These are phyloP conservation scores for Saksenaea oblongispora DNA, from an alignment of 371 early-diverging fungal species.

Conservation along the genomic window DNA sequence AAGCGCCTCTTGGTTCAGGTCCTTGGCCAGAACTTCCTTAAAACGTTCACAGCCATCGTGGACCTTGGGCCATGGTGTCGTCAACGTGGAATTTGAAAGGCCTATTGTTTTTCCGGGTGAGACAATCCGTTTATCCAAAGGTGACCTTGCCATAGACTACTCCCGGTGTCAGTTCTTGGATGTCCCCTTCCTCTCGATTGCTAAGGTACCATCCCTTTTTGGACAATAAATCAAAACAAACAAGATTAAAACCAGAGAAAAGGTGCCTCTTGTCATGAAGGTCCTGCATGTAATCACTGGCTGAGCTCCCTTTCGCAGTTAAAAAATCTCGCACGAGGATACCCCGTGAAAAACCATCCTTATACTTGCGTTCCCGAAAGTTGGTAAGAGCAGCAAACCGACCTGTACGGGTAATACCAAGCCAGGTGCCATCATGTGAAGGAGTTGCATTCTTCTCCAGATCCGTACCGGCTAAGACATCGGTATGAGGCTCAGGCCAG, in stretches of 20 bases:
- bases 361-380: slow-evolving; percentile 48
- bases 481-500: slow-evolving; percentile 45
- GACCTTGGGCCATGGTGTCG: slow-evolving; percentile 58
- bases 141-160: slow-evolving; percentile 35
- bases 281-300: slow-evolving; percentile 25
- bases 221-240: slow-evolving; percentile 45
- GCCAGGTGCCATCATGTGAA: slow-evolving; percentile 55
- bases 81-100: slow-evolving; percentile 52
- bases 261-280: slow-evolving; percentile 23
- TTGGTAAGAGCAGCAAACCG: slow-evolving; percentile 62
- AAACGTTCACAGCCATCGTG: slow-evolving; percentile 38
- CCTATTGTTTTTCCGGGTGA: slow-evolving; percentile 20
- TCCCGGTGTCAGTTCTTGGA: slow-evolving; percentile 19
- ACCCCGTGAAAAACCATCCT: slow-evolving; percentile 53
- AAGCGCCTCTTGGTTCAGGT: slow-evolving; percentile 27
- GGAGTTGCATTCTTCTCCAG: slow-evolving; percentile 24
- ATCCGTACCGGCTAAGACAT: slow-evolving; percentile 47
- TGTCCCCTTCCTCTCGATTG: slow-evolving; percentile 39
- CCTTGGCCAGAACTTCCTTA: slow-evolving; percentile 21
- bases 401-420: slow-evolving; percentile 56
- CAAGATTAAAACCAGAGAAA: slow-evolving; percentile 56
- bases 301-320: slow-evolving; percentile 8
- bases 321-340: slow-evolving; percentile 50
- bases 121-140: not conserved
- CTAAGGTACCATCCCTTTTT: slow-evolving; percentile 30